Percentiles rank a stretch among this genome's conserved stretches.
These are phyloP conservation scores for Penicillium coffeae DNA, from an alignment of 495 filamentous ascomycete species.

Conservation along the genomic window DNA sequence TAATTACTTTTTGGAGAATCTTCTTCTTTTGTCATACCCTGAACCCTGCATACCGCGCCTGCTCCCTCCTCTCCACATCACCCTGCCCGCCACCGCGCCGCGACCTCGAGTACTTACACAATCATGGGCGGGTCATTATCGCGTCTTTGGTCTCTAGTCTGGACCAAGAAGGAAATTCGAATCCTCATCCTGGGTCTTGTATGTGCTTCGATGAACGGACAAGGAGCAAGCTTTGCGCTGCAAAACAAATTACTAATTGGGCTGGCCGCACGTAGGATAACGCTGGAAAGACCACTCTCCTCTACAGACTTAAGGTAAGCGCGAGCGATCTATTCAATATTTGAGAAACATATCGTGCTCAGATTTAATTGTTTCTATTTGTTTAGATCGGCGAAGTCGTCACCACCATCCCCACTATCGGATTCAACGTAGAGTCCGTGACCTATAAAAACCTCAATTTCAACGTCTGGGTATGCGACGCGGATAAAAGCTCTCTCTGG, in stretches of 20 bases:
- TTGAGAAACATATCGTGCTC: too few species aligned
- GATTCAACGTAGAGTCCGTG: conserved; percentile 98
- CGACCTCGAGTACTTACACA: conserved; percentile 10
- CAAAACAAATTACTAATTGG: conserved; percentile 15
- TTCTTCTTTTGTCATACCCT: neutral
- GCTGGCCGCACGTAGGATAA: conserved; percentile 67
- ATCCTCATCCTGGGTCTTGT: conserved; percentile 96
- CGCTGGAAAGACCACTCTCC: conserved; percentile 93
- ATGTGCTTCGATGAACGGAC: conserved; percentile 26
- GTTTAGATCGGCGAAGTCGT: conserved; percentile 93
- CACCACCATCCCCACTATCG: conserved; percentile 97
- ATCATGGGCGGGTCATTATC: conserved; percentile 80
- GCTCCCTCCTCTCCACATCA: neutral
- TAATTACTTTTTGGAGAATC: neutral
- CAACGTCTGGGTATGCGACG: conserved; percentile 80
- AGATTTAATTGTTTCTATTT: conserved; percentile 12
- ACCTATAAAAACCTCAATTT: conserved; percentile 97
- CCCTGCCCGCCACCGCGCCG: neutral
- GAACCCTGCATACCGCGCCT: neutral
- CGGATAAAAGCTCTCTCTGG: neutral
- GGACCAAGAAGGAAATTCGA: conserved; percentile 93
- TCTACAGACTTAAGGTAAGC: conserved; percentile 90
- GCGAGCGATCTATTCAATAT: neutral
- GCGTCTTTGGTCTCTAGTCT: conserved; percentile 70
- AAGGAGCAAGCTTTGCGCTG: conserved; percentile 1